A percentile compares a stretch with the other conserved stretches of the same genome.
Evolutionary conservation across 306 rosid genomes (phyloP).

Genomic region (Quercus variabilis): DNA sequence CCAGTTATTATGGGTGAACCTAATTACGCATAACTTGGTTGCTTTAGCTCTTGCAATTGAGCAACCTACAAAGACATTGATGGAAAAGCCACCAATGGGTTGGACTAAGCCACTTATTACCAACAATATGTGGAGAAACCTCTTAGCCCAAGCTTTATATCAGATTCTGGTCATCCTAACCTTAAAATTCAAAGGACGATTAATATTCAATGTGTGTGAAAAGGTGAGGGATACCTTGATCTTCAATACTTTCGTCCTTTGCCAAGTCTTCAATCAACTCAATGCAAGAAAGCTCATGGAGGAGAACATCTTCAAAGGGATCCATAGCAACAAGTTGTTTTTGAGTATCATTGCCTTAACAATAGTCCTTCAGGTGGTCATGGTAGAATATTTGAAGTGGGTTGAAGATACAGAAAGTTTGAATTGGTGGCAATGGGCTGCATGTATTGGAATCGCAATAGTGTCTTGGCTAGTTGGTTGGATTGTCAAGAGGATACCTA

Average conservation of each 20-base stretch:
- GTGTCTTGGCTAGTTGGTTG: conserved; percentile 24
- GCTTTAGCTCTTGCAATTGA: conserved; percentile 33
- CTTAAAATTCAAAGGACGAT: conserved; percentile 20
- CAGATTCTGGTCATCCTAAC: conserved; percentile 17
- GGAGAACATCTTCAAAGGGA: conserved; percentile 25
- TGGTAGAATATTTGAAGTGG: conserved; percentile 29
- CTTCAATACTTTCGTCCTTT: conserved; percentile 18
- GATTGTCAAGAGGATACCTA: conserved; percentile 24
- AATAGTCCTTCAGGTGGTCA: conserved; percentile 25
- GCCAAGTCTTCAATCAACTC: conserved; percentile 31
- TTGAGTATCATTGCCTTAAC: conserved; percentile 18
- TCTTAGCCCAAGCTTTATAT: conserved; percentile 22
- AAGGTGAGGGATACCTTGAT: conserved; percentile 25
- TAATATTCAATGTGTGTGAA: conserved; percentile 14
- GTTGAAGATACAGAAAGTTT: conserved; percentile 27
- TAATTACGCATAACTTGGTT: conserved; percentile 28
- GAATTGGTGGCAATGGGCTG: conserved; percentile 26
- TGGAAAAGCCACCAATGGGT: conserved; percentile 17
- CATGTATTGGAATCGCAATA: conserved; percentile 16
- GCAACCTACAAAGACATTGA: conserved; percentile 23
- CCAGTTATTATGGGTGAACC: conserved; percentile 30
- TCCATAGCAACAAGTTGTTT: conserved; percentile 23
- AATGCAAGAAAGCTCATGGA: conserved; percentile 25
- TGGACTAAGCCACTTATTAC: conserved; percentile 25
- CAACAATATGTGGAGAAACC: conserved; percentile 33